Conservation (phyloP, 352 stramenopile species). For the Pythium angustatum region DNA sequence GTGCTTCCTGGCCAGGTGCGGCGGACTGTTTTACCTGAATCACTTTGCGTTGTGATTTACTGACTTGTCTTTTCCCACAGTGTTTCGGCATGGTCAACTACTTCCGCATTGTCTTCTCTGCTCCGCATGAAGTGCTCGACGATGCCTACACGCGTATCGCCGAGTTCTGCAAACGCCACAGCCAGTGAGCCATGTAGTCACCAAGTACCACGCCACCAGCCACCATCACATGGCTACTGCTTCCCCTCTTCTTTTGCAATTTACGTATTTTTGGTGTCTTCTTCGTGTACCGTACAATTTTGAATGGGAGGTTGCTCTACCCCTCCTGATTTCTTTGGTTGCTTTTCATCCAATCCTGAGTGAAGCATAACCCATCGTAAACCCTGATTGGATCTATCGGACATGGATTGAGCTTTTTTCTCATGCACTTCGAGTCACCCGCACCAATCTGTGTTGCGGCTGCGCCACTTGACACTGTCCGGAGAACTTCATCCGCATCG, state of each 20-base stretch:
- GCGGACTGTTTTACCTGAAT: neutral
- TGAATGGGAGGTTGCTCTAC: neutral
- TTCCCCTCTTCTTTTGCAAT: slow-evolving; percentile 7
- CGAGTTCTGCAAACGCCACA: slow-evolving; percentile 60
- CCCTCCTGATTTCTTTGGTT: slow-evolving; percentile 24
- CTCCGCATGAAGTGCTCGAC: slow-evolving; percentile 57
- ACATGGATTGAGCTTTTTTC: slow-evolving; percentile 9
- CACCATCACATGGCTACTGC: slow-evolving; percentile 1
- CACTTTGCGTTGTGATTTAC: neutral
- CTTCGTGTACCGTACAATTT: neutral
- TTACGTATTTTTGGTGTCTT: slow-evolving; percentile 8
- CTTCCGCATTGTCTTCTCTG: slow-evolving; percentile 76
- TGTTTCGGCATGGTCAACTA: slow-evolving; percentile 73
- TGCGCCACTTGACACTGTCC: no score
- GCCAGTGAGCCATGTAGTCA: slow-evolving; percentile 9
- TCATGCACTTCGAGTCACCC: slow-evolving; percentile 1
- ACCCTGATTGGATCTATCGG: slow-evolving; percentile 15
- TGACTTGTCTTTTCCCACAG: slow-evolving; percentile 11
- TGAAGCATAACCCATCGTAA: slow-evolving; percentile 6
- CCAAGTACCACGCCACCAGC: neutral
- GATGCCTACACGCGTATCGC: slow-evolving; percentile 68
- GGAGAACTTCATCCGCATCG: no score
- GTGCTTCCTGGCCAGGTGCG: slow-evolving; percentile 89
- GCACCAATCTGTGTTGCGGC: neutral
- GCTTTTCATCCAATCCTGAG: slow-evolving; percentile 24